Evolutionary conservation across 2,329 filamentous ascomycete genomes (phyloP), one percentile per base, ranked within the genome.

Genomic region (Aspergillus versicolor): DNA sequence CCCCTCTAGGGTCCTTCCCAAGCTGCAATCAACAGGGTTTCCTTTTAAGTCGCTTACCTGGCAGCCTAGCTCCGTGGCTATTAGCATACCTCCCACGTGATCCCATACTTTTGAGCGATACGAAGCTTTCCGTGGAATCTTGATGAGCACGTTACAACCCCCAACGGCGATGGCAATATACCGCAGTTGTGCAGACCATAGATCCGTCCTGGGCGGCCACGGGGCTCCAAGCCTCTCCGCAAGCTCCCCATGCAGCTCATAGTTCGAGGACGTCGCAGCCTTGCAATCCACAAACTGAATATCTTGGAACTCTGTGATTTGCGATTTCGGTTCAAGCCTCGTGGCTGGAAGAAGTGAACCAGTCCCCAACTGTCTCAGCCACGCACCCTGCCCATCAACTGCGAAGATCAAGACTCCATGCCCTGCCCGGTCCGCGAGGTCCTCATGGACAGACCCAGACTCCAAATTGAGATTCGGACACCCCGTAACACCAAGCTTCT

Each of bases 401-500:
- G 81, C 80, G 22, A 76, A 80, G 6, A 84, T 66, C 61, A 84
- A 79, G 57, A 81, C 73, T 8, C 82, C 82, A 61, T 73, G 70
- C 0, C 79, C 79, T 4, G 73, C 64, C 32, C 67, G 64, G 59
- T 81, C 79, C n/a, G 79, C 73, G 4, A 67, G 61, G 22, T 80
- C 67, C 59, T 77, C 75, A 3, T 67, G 59, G 2, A 77, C 65
- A 11, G 53, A 60, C 2, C 69, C 70, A 13, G 72, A 66, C 38
- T 73, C 66, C 9, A 78, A 72, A 8, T 77, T 75, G n/a, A 87
- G 72, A 62, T 88, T 88, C 9, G 86, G 85, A 67, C 83, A 87
- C 8, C 82, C 85, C 42, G 87, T 72, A 2, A 86, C 82, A n/a
- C 81, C 84, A 21, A 88, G 67, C 50, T 80, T 74, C 67, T 88